phyloP scores from a whole-genome alignment of 805 yeast species.

The Wickerhamiella slavikovae region DNA sequence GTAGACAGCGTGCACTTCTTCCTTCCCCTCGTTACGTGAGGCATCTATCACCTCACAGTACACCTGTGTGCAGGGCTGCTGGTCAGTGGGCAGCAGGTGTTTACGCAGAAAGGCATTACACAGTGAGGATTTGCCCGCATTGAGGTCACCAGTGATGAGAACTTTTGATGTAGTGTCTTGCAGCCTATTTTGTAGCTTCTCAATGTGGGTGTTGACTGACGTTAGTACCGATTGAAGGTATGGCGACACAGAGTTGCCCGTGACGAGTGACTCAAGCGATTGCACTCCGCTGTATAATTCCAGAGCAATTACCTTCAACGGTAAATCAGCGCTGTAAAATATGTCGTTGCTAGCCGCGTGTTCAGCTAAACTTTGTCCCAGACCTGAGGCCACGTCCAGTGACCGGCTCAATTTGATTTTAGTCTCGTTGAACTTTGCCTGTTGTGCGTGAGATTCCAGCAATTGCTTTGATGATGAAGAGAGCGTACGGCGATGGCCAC shows the following conservation, averaged over 20 bases:
- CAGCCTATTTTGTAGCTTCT: constrained; percentile 57
- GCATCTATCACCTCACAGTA: constrained; percentile 90
- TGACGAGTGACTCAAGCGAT: no score
- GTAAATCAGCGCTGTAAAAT: constrained; percentile 5
- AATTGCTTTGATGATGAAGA: constrained; percentile 17
- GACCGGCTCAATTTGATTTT: constrained; percentile 37
- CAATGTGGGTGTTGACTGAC: constrained; percentile 45
- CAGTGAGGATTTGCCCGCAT: constrained; percentile 90
- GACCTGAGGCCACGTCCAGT: no score
- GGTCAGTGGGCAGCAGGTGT: constrained; percentile 77
- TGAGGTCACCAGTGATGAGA: constrained; percentile 88
- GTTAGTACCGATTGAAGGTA: constrained; percentile 47
- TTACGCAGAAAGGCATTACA: constrained; percentile 76
- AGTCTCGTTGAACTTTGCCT: constrained; percentile 57
- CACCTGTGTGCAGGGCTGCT: constrained; percentile 91
- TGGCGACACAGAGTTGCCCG: constrained; percentile 45
- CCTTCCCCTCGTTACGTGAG: constrained; percentile 46
- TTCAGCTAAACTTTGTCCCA: no score
- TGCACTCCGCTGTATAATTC: no score
- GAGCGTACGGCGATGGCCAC: constrained; percentile 9
- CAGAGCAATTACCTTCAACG: no score
- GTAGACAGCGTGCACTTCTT: constrained; percentile 85
- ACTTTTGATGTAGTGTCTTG: constrained; percentile 88
- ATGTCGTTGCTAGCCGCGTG: no score
- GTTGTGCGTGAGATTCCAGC: constrained; percentile 40